Base-by-base conservation (phyloP, 495 filamentous ascomycete species). In the Schizothecium vesticola region DNA sequence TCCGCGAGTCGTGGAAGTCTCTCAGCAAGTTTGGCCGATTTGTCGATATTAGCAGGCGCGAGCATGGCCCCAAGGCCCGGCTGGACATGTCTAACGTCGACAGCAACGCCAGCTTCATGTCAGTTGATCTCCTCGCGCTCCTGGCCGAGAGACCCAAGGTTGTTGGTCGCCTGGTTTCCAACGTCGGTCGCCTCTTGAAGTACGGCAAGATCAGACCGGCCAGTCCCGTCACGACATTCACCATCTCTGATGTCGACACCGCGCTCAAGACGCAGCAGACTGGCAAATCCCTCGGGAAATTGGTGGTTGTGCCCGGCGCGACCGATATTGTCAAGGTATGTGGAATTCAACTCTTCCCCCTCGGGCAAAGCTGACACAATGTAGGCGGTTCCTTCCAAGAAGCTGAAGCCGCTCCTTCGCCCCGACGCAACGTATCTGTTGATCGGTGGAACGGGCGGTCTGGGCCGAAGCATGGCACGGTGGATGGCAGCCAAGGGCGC, bases 401-500 rank as follows among this genome's bases (percentile, higher is more conserved):
- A 75, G 61, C 67, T 72, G 13, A 73, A 75, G 28, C 69, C 77
- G 26, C 69, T 81, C 1, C 73, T 84, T 13, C 79, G 77, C 58
- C 65, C 77, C 2, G 77, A 87, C 70, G 84, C 80, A 1, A 81
- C 83, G 3, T 90, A 90, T 69, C 74, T 91, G 25, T 74, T 91
- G 12, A 80, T 87, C 59, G 87, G 88, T n/a, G 86, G 88, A 29
- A 83, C 89, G 1, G 87, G 88, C 12, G 89, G 88, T 12, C 80
- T 92, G 12, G 89, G 89, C 22, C 80, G 84, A 59, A 82, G 84
- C 59, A 81, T 91, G 66, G 77, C 87, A 1, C 79, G 76, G 2
- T 90, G 86, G 87, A 83, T 92, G 80, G 83, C 83, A 11, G 70
- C 78, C 21, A 83, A 84, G 43, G 88, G 88, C 10, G 90, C 88